Conservation (phyloP, 2,329 filamentous ascomycete species). For the Ambrosiella beaveri region DNA sequence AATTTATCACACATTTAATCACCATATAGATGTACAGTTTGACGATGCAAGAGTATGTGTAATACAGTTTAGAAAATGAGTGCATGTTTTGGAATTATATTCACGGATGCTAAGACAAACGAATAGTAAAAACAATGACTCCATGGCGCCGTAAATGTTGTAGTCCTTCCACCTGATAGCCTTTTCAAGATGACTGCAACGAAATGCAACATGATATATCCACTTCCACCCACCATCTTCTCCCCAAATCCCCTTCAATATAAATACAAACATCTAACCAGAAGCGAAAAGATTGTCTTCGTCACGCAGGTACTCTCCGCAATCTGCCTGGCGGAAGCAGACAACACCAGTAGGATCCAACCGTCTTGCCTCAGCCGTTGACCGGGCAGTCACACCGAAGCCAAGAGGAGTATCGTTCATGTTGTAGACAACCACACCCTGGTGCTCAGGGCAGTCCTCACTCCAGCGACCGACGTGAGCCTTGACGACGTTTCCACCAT, state of each 20-base stretch:
- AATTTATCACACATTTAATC: background rate
- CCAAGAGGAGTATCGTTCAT: slow-evolving; percentile 92
- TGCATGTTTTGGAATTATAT: slow-evolving; percentile 7
- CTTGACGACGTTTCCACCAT: slow-evolving; percentile 73
- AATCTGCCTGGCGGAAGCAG: slow-evolving; percentile 81
- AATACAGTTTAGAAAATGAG: background rate
- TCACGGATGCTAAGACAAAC: slow-evolving; percentile 5
- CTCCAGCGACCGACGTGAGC: slow-evolving; percentile 61
- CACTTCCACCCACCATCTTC: slow-evolving; percentile 1
- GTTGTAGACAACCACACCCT: slow-evolving; percentile 73
- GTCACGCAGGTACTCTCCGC: slow-evolving; percentile 86
- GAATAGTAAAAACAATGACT: slow-evolving; percentile 11
- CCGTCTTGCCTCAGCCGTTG: slow-evolving; percentile 64
- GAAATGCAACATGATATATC: slow-evolving; percentile 10
- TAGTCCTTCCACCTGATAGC: slow-evolving; percentile 8
- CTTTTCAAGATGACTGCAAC: slow-evolving; percentile 11
- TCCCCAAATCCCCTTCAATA: background rate
- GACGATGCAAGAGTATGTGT: background rate
- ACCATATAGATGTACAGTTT: background rate
- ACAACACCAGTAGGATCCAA: slow-evolving; percentile 82
- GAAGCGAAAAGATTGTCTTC: slow-evolving; percentile 48
- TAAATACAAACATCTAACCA: slow-evolving; percentile 21
- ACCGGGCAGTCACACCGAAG: slow-evolving; percentile 81
- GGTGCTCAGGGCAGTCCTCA: slow-evolving; percentile 85
- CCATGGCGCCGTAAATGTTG: slow-evolving; percentile 10